phyloP scores from a whole-genome alignment of 495 filamentous ascomycete genomes.

The Talaromyces proteolyticus region DNA sequence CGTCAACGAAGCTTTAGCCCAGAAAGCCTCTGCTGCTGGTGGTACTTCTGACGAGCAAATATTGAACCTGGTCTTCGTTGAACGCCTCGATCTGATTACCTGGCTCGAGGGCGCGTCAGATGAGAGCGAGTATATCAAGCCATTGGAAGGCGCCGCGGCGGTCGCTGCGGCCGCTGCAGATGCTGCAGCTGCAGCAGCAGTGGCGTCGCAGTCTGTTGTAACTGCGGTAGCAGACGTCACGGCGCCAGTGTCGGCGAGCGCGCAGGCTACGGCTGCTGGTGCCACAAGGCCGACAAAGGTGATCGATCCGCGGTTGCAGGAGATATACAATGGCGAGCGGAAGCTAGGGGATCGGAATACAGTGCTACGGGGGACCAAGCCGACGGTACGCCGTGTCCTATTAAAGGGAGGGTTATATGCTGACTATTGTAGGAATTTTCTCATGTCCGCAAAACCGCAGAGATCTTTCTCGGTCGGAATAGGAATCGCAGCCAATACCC shows the following conservation, averaged over 20 bases:
- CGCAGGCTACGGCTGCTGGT: conserved; percentile 42
- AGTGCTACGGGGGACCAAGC: conserved; percentile 80
- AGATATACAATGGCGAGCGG: conserved; percentile 88
- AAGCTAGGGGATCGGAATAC: conserved; percentile 90
- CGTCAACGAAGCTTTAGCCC: conserved; percentile 72
- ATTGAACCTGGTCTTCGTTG: conserved; percentile 67
- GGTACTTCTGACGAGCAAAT: conserved; percentile 16
- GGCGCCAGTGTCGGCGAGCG: too few relatives aligned
- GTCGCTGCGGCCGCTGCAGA: conserved; percentile 43
- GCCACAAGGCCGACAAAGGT: conserved; percentile 46
- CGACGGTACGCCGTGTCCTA: conserved; percentile 59
- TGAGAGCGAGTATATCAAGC: conserved; percentile 87
- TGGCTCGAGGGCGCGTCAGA: conserved; percentile 88
- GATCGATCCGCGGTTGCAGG: conserved; percentile 74
- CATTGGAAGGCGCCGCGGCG: conserved; percentile 56
- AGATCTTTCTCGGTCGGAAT: conserved; percentile 67
- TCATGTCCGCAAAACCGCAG: conserved; percentile 80
- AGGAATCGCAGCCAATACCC: conserved; percentile 34
- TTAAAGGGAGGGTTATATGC: background rate
- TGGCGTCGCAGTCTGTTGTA: too few relatives aligned
- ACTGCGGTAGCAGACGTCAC: too few relatives aligned
- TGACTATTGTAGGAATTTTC: conserved; percentile 73
- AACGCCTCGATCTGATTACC: conserved; percentile 81
- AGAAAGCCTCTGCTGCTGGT: conserved; percentile 21
- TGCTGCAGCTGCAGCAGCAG: conserved; percentile 32